These are phyloP conservation scores for Malus hybrid DNA, from an alignment of 331 rosid genomes.

Conservation along the genomic window DNA sequence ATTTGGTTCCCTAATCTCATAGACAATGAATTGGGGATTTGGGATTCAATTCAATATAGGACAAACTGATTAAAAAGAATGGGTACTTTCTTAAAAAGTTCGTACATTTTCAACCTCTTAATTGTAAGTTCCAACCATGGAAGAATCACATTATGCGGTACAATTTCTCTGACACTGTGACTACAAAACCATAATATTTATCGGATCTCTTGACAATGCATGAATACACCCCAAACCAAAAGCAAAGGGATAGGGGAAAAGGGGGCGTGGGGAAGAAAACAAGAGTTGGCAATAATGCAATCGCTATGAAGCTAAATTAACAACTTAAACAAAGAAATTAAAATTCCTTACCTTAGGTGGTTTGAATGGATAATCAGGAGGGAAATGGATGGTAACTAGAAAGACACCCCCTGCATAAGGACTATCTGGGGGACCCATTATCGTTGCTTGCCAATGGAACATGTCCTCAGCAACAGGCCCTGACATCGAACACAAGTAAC, in stretches of 20 bases:
- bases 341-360: constrained; percentile 62
- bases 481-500: constrained; percentile 18
- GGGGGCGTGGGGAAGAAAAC: neutral
- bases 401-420: constrained; percentile 83
- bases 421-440: constrained; percentile 85
- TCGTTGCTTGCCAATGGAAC: constrained; percentile 92
- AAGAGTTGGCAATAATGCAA: neutral
- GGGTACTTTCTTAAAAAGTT: neutral
- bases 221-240: neutral
- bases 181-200: neutral
- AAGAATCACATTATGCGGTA: too few species aligned
- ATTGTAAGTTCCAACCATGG: too few species aligned
- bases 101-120: neutral
- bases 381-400: constrained; percentile 77
- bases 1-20: neutral
- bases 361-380: constrained; percentile 87
- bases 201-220: neutral
- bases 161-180: neutral
- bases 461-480: constrained; percentile 88
- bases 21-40: neutral
- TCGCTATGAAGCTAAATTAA: neutral
- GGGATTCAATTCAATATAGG: neutral
- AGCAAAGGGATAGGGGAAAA: neutral
- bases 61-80: neutral
- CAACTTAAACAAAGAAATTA: neutral